phyloP scores from a whole-genome alignment of 1,284 basidiomycete genomes.

The Cronartium quercuum region DNA sequence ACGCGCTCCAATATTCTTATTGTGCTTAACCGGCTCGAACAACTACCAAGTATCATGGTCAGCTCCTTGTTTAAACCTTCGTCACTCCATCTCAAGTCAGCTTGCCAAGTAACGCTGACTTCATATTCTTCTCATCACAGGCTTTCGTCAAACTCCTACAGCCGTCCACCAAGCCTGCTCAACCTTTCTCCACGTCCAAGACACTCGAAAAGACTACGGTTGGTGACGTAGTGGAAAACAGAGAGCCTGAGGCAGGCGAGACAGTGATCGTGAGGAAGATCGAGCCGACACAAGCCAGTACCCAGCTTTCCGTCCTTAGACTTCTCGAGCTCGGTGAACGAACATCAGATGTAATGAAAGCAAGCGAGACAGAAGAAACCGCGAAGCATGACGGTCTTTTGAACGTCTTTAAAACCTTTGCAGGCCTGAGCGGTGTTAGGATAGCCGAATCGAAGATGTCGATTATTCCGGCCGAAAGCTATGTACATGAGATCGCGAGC shows the following conservation, averaged over 20 bases:
- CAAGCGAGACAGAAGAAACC: slow-evolving; percentile 62
- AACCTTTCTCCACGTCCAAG: neutral
- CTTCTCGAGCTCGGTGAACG: slow-evolving; percentile 82
- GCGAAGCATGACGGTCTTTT: slow-evolving; percentile 72
- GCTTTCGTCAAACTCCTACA: slow-evolving; percentile 36
- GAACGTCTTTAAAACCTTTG: slow-evolving; percentile 74
- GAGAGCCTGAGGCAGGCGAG: neutral
- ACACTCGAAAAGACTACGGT: neutral
- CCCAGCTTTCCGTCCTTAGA: slow-evolving; percentile 63
- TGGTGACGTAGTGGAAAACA: neutral
- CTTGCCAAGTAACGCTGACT: neutral
- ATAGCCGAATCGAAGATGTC: slow-evolving; percentile 59
- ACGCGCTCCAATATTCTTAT: slow-evolving; percentile 62
- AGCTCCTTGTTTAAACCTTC: slow-evolving; percentile 43
- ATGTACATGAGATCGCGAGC: slow-evolving; percentile 61
- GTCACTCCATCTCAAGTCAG: neutral
- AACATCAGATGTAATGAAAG: slow-evolving; percentile 75
- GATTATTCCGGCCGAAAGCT: slow-evolving; percentile 66
- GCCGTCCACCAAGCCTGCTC: slow-evolving; percentile 4
- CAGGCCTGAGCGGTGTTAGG: slow-evolving; percentile 63
- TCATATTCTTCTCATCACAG: neutral
- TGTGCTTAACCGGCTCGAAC: slow-evolving; percentile 83
- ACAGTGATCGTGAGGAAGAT: neutral
- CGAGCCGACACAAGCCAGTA: slow-evolving; percentile 24
- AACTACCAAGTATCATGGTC: slow-evolving; percentile 60